Base-by-base conservation (phyloP, 495 filamentous ascomycete species). In the Aspergillus saccharolyticus region DNA sequence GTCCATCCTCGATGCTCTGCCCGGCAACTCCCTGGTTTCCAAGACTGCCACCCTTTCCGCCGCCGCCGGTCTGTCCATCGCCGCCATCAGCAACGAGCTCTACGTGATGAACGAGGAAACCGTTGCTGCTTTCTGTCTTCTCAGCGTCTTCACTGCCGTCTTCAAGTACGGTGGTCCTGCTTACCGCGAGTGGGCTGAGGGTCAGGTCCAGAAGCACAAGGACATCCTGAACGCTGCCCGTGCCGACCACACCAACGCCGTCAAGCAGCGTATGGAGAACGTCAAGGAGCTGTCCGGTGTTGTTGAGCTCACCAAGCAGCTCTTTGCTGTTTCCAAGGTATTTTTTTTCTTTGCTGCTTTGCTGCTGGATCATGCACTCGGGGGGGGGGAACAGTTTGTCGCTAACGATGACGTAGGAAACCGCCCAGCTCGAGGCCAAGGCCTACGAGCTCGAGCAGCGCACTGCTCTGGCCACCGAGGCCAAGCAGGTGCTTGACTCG, bases 71-170 rank as follows among this genome's bases (percentile, higher is more conserved):
- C 70, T 92, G 60, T 91, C 89, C 63, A 82, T 96, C 66, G 94
- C 91, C 69, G 95, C 94, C 68, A 91, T 99, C 79, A 93, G 88
- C 86, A 99, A 96, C 78, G 95, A 99, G 81, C 87, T 97, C 80
- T 99, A 97, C 75, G 90, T 99, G 72, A 80, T 99, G 74, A 99
- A 97, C 78, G 93, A 97, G 80, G 95, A 99, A 80, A 83, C 91
- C 57, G 85, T 99, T 66, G 88, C 95, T 65, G 88, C 89, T 54
- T 80, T 99, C 78, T 90, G 85, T 71, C 78, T 97, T 57, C 78
- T 97, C 66, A 90, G 85, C 67, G 87, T 97, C 59, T 97, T 95
- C 85, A 88, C 77, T 66, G 90, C 85, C 52, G 81, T 96, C 63
- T 90, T 83, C 72, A 91, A 95, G 76, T 97, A 89, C 73, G 91